These are phyloP conservation scores for Tylopilus orsonianus DNA, from an alignment of 1,284 basidiomycete genomes.

Conservation along the genomic window DNA sequence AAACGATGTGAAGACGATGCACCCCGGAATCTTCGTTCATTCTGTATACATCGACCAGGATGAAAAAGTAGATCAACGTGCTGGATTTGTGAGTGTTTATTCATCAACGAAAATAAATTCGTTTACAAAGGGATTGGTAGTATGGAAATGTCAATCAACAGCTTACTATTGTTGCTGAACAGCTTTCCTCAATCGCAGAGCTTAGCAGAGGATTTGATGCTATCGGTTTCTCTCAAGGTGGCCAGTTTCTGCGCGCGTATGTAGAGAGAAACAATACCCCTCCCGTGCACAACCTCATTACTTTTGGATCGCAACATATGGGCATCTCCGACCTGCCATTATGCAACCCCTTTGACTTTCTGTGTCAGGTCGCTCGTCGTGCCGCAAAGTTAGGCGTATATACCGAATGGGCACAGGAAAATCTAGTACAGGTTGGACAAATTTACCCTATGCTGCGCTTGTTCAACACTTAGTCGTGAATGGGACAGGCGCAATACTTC, in stretches of 20 bases:
- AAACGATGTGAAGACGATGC: constrained; percentile 62
- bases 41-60: constrained; percentile 74
- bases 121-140: constrained; percentile 38
- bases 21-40: constrained; percentile 87
- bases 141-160: constrained; percentile 83
- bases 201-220: constrained; percentile 82
- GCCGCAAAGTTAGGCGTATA: constrained; percentile 79
- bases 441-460: background rate
- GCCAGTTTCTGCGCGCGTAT: constrained; percentile 90
- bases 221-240: constrained; percentile 91
- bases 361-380: constrained; percentile 77
- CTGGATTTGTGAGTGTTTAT: constrained; percentile 70
- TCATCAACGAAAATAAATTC: background rate
- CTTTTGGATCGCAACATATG: constrained; percentile 85
- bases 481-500: constrained; percentile 84
- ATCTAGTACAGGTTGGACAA: constrained; percentile 69
- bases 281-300: constrained; percentile 82
- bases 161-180: constrained; percentile 62
- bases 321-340: constrained; percentile 80
- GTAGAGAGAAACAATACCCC: constrained; percentile 83
- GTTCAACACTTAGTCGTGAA: constrained; percentile 3
- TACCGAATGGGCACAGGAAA: constrained; percentile 76
- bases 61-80: constrained; percentile 69
- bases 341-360: constrained; percentile 68
- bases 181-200: constrained; percentile 69